Base-by-base conservation (phyloP, 2,329 filamentous ascomycete species). In the Botryosphaeria dothidea region DNA sequence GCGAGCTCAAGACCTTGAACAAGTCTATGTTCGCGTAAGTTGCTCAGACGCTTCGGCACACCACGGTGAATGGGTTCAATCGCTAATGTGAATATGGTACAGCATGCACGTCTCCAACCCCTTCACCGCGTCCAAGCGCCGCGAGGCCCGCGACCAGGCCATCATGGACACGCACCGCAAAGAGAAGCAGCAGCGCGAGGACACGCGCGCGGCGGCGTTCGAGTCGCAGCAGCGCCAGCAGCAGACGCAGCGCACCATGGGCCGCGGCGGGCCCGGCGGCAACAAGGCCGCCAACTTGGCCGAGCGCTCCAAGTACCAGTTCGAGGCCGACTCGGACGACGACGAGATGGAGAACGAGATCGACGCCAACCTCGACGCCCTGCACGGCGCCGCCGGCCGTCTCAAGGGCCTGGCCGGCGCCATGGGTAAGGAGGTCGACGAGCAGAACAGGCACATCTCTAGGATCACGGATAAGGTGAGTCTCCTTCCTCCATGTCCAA, bases 1-100 rank as follows among this genome's bases (percentile, higher is more conserved):
- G 88, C 54, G 92, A 97, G 74, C 82, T 97, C 41, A 94, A 94
- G 81, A 92, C 87, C 0, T 82, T 96, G 57, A 96, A 97, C 78
- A 84, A 90, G 68, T 93, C 90, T 81, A 96, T 97, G 92, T 97
- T 97, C 73, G 91, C 92, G 23, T 90, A 93, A 72, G 89, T 93
- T 15, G 11, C n/a, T n/a, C n/a, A n/a, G n/a, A n/a, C n/a, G n/a
- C n/a, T n/a, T n/a, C n/a, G n/a, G n/a, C n/a, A n/a, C n/a, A n/a
- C n/a, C n/a, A n/a, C n/a, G n/a, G n/a, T n/a, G n/a, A n/a, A n/a
- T n/a, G 0, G 92, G 61, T 27, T 65, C 48, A n/a, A 38, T 38
- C n/a, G 19, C 25, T 41, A 17, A 29, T 17, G 19, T n/a, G 27
- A 60, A 11, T 31, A 34, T 23, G 13, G 13, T 17, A 23, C 27